Evolutionary conservation across 2,329 filamentous ascomycete genomes (phyloP), one percentile per base, ranked within the genome.

Genomic region (Sphaerostilbella broomeana): DNA sequence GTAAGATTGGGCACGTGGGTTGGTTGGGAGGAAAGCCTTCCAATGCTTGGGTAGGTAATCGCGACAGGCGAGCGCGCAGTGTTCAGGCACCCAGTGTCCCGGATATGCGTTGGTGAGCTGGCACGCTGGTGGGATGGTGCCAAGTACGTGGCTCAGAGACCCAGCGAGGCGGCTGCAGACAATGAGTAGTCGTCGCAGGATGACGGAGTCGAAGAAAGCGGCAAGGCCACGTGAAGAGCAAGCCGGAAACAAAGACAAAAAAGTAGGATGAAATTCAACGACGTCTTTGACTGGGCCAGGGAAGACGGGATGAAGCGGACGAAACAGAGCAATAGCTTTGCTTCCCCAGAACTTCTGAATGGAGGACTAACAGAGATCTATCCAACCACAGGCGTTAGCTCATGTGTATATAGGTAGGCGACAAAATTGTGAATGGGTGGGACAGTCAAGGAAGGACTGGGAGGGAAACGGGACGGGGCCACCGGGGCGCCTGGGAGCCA

Each of bases 51-150:
- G 44, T 59, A 63, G 51, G 44, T 38, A 64, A 59, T 61, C 58
- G 62, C 53, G 56, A 55, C n/a, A 28, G 26, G 26, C 25, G 60
- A 59, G 59, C 59, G 65, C 61, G 62, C 60, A 61, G 62, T 66
- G 64, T 61, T 58, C 60, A 67, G 61, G 48, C 57, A 59, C 63
- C 64, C 66, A 71, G 72, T 72, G 66, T 70, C 73, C 71, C 72
- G 66, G 69, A 65, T 68, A 70, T 72, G 70, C 63, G 72, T 66
- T 63, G 67, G 73, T 78, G 75, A 69, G 75, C 69, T 79, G 75
- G 74, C 75, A 78, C 54, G 63, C 55, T 56, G 61, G 59, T 62
- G 67, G 64, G 62, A 70, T 62, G 48, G 63, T 65, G 42, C 44
- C 43, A 67, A 62, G 64, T 67, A 64, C 63, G 67, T 65, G 64